phyloP scores from a whole-genome alignment of 2,329 filamentous ascomycete genomes.

The Trichocomaceae sp. region DNA sequence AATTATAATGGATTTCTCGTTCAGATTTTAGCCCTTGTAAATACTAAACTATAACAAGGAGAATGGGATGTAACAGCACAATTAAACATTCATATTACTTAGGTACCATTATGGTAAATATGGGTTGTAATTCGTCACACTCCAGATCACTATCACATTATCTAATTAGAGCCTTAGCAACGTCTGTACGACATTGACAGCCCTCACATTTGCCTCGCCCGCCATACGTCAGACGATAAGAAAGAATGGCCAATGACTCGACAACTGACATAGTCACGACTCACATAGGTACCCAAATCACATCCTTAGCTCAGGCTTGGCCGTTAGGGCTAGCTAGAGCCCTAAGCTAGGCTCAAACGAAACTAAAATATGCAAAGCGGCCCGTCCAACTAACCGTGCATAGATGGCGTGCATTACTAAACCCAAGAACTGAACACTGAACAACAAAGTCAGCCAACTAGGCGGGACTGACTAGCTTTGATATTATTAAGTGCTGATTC shows the following conservation, averaged over 20 bases:
- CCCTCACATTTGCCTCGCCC: neutral
- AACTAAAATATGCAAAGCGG: conserved; percentile 11
- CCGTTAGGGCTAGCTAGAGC: neutral
- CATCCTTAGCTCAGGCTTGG: neutral
- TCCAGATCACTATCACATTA: neutral
- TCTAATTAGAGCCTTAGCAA: too few relatives aligned
- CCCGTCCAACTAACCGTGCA: conserved; percentile 12
- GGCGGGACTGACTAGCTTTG: neutral
- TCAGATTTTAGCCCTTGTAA: too few relatives aligned
- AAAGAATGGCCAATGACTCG: neutral
- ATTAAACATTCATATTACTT: too few relatives aligned
- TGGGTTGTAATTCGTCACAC: neutral
- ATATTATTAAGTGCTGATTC: neutral
- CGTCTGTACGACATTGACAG: neutral
- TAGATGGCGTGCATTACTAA: conserved; percentile 1
- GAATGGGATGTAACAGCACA: neutral
- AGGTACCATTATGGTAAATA: too few relatives aligned
- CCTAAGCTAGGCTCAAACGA: neutral
- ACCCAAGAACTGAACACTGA: conserved; percentile 1
- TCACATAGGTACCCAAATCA: neutral
- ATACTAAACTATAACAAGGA: too few relatives aligned
- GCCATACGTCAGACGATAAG: neutral
- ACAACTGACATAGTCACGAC: too few relatives aligned
- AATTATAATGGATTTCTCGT: neutral
- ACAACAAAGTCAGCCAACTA: neutral